Evolutionary conservation across 2,329 filamentous ascomycete species (phyloP), one percentile per base, ranked within the genome.

Genomic region (Fusarium transvaalense): DNA sequence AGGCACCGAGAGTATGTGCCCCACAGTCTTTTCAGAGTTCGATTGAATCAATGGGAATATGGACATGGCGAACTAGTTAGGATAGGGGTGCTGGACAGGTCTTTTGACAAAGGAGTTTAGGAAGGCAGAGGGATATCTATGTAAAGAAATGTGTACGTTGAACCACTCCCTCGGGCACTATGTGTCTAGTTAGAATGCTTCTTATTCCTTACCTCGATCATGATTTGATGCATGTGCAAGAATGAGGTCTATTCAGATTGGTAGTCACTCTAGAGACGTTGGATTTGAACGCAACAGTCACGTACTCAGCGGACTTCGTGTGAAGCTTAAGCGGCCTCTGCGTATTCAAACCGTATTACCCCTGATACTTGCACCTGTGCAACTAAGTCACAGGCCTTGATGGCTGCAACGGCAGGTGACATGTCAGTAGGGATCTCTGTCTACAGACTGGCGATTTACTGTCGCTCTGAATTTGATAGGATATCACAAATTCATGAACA

Each of bases 361-460:
- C 62, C 63, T 63, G 57, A 54, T 46, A 48, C 56, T 56, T 45
- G 50, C 45, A 61, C 50, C 23, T 48, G 63, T 58, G 57, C 29
- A 48, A 66, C 56, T 34, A 27, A 39, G 19, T 21, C 27, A 12
- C 34, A 27, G 32, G 32, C 27, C 31, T 23, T 42, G 7, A 21
- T 25, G 39, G 43, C 45, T 35, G 29, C 23, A 56, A 47, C 43
- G 39, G 45, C 23, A 23, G 13, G 35, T 61, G 35, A 39, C 14
- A 52, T 52, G n/a, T 32, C 14, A 25, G 17, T 31, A 50, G 32
- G 23, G 32, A 27, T 10, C 13, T 19, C 5, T 17, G 14, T 13
- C 17, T 17, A 27, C 32, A 15, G 21, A 37, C n/a, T 27, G 13
- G n/a, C 19, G 23, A 19, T 27, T 17, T 38, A 50, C 32, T 27